phyloP scores from a whole-genome alignment of 495 filamentous ascomycete species.

The Daldinia childiae region DNA sequence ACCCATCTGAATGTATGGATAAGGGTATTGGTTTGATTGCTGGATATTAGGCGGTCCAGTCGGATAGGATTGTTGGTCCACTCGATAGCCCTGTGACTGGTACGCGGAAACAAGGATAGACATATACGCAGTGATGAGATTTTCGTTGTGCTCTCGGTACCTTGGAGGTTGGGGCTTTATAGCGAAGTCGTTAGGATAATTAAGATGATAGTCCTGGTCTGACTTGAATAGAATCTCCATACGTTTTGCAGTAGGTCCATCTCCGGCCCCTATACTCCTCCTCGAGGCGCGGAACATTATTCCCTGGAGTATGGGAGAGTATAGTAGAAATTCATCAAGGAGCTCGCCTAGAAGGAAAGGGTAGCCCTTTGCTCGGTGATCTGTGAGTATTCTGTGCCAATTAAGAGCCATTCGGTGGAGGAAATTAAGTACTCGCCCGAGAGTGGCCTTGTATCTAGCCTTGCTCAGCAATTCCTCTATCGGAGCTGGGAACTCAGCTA shows the following conservation, averaged over 20 bases:
- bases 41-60: not conserved
- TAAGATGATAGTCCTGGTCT: slow-evolving; percentile 46
- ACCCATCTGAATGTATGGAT: not conserved
- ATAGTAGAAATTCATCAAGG: slow-evolving; percentile 55
- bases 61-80: not conserved
- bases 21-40: not conserved
- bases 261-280: slow-evolving; percentile 48
- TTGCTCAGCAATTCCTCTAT: slow-evolving; percentile 40
- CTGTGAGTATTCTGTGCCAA: slow-evolving; percentile 28
- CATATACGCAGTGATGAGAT: not conserved
- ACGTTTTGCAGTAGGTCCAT: slow-evolving; percentile 35
- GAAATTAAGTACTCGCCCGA: slow-evolving; percentile 49
- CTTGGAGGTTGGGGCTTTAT: not conserved
- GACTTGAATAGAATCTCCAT: slow-evolving; percentile 52
- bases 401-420: slow-evolving; percentile 48
- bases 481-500: slow-evolving; percentile 60
- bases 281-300: slow-evolving; percentile 69
- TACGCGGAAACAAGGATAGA: not conserved
- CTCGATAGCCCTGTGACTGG: not conserved
- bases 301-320: slow-evolving; percentile 64
- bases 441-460: slow-evolving; percentile 15
- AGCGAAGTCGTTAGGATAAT: slow-evolving; percentile 17
- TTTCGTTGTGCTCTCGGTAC: slow-evolving; percentile 32
- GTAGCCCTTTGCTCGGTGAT: slow-evolving; percentile 46
- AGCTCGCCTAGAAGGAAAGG: slow-evolving; percentile 72